Conservation (phyloP, 768 basidiomycete species). For the Hypholoma sublateritium region DNA sequence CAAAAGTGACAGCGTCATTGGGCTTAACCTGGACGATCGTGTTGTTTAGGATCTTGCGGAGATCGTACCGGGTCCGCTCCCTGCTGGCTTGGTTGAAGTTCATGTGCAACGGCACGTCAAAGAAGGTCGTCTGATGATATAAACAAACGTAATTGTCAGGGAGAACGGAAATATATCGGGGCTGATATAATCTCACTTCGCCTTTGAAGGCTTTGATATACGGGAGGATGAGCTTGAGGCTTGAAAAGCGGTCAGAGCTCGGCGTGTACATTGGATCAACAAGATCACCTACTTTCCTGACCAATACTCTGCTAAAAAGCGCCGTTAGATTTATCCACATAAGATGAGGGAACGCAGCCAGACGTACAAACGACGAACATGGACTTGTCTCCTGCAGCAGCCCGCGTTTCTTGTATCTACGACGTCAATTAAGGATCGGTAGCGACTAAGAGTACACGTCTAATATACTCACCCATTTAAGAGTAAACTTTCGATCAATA, state of each 20-base stretch:
- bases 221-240: slow-evolving; percentile 50
- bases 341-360: background rate
- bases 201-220: slow-evolving; percentile 66
- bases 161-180: slow-evolving; percentile 3
- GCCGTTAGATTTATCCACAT: background rate
- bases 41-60: slow-evolving; percentile 69
- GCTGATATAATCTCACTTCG: slow-evolving; percentile 42
- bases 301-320: slow-evolving; percentile 77
- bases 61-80: slow-evolving; percentile 64
- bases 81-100: slow-evolving; percentile 81
- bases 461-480: slow-evolving; percentile 55
- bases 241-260: slow-evolving; percentile 18
- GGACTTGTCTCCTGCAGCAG: slow-evolving; percentile 34
- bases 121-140: slow-evolving; percentile 72
- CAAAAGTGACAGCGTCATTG: slow-evolving; percentile 84
- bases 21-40: slow-evolving; percentile 71
- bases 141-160: background rate
- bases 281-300: slow-evolving; percentile 53
- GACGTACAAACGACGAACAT: slow-evolving; percentile 60
- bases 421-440: background rate
- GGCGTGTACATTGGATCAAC: background rate
- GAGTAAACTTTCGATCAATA: slow-evolving; percentile 69
- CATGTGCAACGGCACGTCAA: slow-evolving; percentile 88
- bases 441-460: background rate
- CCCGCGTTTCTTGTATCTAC: slow-evolving; percentile 55